Percentiles rank a stretch among this genome's conserved stretches.
phyloP scores from a whole-genome alignment of 2,329 filamentous ascomycete genomes.

The Trichoderma sp. region DNA sequence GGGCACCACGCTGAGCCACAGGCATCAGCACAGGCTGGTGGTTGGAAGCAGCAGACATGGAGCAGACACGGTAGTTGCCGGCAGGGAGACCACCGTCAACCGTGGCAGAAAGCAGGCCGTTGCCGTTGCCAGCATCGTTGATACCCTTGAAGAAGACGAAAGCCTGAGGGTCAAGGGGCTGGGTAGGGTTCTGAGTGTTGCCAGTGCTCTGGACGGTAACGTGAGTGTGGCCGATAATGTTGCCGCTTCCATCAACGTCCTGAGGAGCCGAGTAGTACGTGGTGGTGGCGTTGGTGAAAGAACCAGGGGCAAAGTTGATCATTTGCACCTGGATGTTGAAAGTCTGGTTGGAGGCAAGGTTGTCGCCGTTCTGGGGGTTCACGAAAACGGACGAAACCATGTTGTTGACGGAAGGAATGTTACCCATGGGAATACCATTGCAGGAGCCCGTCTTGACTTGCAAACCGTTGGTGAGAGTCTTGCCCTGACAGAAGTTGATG shows the following conservation, averaged over 20 bases:
- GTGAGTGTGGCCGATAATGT: constrained; percentile 63
- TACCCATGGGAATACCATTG: constrained; percentile 64
- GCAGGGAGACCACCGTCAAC: constrained; percentile 63
- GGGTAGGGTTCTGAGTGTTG: constrained; percentile 52
- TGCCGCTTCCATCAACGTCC: constrained; percentile 51
- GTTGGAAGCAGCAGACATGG: constrained; percentile 65
- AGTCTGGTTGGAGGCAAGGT: constrained; percentile 51
- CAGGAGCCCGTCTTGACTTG: constrained; percentile 64
- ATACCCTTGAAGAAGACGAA: constrained; percentile 71
- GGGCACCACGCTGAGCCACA: constrained; percentile 67
- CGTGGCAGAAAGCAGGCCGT: constrained; percentile 56
- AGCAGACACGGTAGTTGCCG: constrained; percentile 68
- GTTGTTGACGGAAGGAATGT: constrained; percentile 57
- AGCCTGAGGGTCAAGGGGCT: constrained; percentile 56
- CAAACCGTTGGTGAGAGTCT: constrained; percentile 62
- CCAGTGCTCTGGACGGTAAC: constrained; percentile 62
- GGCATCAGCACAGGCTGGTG: constrained; percentile 70
- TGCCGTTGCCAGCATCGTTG: constrained; percentile 62
- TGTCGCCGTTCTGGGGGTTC: constrained; percentile 56
- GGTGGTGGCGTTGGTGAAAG: constrained; percentile 62
- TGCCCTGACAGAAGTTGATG: constrained; percentile 63
- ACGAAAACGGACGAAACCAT: constrained; percentile 63
- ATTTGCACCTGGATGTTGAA: constrained; percentile 60
- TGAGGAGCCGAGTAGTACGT: constrained; percentile 67
- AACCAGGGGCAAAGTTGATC: constrained; percentile 58